A percentile compares a stretch with the other conserved stretches of the same genome.
Evolutionary conservation across 129 eudicot genomes (phyloP).

Genomic region (Lonicera japonica): DNA sequence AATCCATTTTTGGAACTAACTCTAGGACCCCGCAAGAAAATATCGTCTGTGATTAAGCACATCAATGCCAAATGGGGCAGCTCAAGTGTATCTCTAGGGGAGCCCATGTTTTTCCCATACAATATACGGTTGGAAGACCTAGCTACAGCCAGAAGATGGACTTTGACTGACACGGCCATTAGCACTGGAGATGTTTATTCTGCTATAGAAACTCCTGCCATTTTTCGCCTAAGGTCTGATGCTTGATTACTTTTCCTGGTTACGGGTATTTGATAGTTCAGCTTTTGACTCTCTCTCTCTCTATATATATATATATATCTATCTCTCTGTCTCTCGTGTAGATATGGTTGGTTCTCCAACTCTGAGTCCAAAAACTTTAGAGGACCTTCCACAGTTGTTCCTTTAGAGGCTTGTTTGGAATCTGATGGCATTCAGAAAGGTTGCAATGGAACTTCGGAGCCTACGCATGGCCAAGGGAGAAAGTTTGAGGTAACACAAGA

Average conservation of each 20-base stretch:
- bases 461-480: constrained; percentile 6
- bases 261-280: background rate
- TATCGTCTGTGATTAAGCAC: constrained; percentile 79
- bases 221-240: constrained; percentile 79
- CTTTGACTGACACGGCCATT: constrained; percentile 38
- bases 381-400: constrained; percentile 26
- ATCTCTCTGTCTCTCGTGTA: constrained; percentile 23
- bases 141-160: constrained; percentile 50
- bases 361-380: constrained; percentile 13
- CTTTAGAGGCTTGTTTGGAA: constrained; percentile 16
- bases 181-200: constrained; percentile 67
- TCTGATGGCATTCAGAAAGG: constrained; percentile 23
- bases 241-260: background rate
- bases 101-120: constrained; percentile 64
- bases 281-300: constrained; percentile 11
- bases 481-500: constrained; percentile 18
- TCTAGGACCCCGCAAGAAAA: constrained; percentile 60
- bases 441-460: constrained; percentile 8
- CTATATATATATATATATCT: too few relatives aligned
- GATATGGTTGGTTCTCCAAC: constrained; percentile 78
- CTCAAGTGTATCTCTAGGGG: constrained; percentile 49
- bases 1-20: constrained; percentile 89
- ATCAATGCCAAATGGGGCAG: constrained; percentile 69
- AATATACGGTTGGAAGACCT: constrained; percentile 17
- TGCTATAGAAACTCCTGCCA: constrained; percentile 46